phyloP scores from a whole-genome alignment of 148 eudicot species.

The Mesembryanthemum crystallinum region DNA sequence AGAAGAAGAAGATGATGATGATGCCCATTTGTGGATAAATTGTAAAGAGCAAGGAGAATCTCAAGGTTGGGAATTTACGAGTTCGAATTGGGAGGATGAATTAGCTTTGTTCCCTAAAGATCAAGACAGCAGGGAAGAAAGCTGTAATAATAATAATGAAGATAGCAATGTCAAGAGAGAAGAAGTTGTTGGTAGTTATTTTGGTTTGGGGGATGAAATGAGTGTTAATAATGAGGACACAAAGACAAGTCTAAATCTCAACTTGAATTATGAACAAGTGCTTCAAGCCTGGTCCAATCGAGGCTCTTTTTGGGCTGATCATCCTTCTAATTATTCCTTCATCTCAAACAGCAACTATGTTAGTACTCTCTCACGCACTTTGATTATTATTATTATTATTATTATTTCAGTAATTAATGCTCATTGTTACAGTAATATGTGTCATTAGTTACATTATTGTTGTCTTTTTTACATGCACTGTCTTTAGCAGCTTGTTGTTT shows the following conservation, averaged over 20 bases:
- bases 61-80: constrained; percentile 11
- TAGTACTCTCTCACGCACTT: constrained; percentile 23
- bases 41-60: background rate
- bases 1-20: constrained; percentile 33
- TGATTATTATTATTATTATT: background rate
- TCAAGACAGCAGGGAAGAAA: background rate
- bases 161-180: constrained; percentile 4
- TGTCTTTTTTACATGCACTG: too few relatives aligned
- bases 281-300: constrained; percentile 53
- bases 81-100: constrained; percentile 18
- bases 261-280: constrained; percentile 51
- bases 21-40: background rate
- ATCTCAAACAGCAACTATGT: constrained; percentile 33
- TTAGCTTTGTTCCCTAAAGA: background rate
- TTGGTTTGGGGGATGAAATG: constrained; percentile 31
- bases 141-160: background rate
- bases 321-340: background rate
- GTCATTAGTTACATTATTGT: too few relatives aligned
- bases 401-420: too few relatives aligned
- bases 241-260: constrained; percentile 40
- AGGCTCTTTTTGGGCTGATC: constrained; percentile 7
- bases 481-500: too few relatives aligned
- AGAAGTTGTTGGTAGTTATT: background rate
- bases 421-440: too few relatives aligned
- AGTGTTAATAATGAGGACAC: constrained; percentile 16